Conservation (phyloP, 768 basidiomycete species). For the Tremella yokohamensis region DNA sequence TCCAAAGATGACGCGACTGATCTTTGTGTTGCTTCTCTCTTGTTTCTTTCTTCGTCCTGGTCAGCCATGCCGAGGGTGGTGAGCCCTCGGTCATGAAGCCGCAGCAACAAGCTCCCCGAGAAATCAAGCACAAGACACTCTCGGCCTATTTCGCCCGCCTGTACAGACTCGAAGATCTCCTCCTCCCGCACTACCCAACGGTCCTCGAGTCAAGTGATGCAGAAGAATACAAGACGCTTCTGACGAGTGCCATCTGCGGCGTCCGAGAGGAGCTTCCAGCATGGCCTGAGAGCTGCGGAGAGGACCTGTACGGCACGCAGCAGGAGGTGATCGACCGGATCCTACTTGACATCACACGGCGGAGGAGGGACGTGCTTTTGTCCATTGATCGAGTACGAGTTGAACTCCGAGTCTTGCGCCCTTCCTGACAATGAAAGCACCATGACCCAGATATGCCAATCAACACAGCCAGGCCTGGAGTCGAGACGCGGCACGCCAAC, state of each 20-base stretch:
- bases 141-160: constrained; percentile 41
- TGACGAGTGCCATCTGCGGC: constrained; percentile 15
- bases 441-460: constrained; percentile 21
- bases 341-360: constrained; percentile 22
- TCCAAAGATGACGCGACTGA: neutral
- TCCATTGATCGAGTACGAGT: constrained; percentile 18
- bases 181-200: constrained; percentile 6
- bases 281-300: neutral
- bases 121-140: constrained; percentile 41
- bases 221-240: constrained; percentile 13
- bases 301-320: constrained; percentile 22
- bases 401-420: constrained; percentile 1
- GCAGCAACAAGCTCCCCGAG: neutral
- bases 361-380: constrained; percentile 28
- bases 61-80: too few species aligned
- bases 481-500: constrained; percentile 42
- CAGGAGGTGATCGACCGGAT: constrained; percentile 42
- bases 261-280: constrained; percentile 2
- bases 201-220: constrained; percentile 15
- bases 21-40: neutral
- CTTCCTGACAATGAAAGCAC: constrained; percentile 5
- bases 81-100: neutral
- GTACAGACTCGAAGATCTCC: constrained; percentile 27
- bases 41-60: too few species aligned
- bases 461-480: constrained; percentile 35